These are phyloP conservation scores for Draba incana DNA, from an alignment of 345 rosid genomes.

Conservation along the genomic window DNA sequence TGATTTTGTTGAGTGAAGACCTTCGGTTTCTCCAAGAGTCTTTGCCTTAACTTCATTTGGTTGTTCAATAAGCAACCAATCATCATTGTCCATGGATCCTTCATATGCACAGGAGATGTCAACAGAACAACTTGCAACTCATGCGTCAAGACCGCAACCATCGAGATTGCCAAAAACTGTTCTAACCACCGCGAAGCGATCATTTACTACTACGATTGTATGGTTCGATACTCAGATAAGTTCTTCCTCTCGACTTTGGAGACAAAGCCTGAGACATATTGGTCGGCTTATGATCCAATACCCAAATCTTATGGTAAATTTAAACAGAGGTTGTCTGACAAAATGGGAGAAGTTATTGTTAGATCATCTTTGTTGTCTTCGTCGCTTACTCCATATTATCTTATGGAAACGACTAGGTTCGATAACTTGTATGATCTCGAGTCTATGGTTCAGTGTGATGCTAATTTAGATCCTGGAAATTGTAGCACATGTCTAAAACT, in stretches of 20 bases:
- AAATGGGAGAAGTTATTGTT: constrained; percentile 30
- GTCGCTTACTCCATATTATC: constrained; percentile 7
- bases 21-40: too few species aligned
- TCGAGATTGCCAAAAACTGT: constrained; percentile 25
- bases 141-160: constrained; percentile 40
- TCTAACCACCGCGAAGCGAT: constrained; percentile 34
- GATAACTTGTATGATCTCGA: constrained; percentile 28
- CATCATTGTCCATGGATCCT: constrained; percentile 38
- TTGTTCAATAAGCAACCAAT: too few species aligned
- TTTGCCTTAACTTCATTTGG: too few species aligned
- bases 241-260: constrained; percentile 23
- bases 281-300: neutral
- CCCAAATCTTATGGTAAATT: constrained; percentile 18
- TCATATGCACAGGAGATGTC: constrained; percentile 47
- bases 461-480: constrained; percentile 8
- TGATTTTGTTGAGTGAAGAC: too few species aligned
- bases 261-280: neutral
- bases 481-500: constrained; percentile 30
- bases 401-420: neutral
- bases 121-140: constrained; percentile 32
- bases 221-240: constrained; percentile 45
- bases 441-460: constrained; percentile 38
- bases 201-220: constrained; percentile 46
- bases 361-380: constrained; percentile 20
- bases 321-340: constrained; percentile 8